Percentiles rank a stretch among this genome's conserved stretches.
Evolutionary conservation across 73 alveolate species (phyloP).

Genomic region (Stentor roeselii): DNA sequence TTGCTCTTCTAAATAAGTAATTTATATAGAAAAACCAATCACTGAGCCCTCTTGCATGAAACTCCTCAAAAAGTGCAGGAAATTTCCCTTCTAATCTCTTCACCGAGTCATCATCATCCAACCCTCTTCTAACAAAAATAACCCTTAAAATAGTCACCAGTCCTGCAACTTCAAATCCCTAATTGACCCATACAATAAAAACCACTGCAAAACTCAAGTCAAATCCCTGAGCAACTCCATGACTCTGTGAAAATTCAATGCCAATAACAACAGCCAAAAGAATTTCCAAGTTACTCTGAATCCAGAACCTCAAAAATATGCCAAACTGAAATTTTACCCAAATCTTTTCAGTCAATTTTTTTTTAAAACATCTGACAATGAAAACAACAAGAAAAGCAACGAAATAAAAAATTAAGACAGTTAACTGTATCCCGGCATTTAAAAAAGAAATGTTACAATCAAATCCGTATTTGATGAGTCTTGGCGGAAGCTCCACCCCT

Average conservation of each 20-base stretch:
- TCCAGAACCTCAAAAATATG: background rate
- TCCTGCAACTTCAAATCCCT: background rate
- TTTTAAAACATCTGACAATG: background rate
- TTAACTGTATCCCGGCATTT: background rate
- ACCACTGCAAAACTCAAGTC: background rate
- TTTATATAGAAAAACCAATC: background rate
- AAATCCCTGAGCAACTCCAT: background rate
- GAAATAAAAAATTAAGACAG: no score
- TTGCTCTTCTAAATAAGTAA: background rate
- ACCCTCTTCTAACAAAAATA: background rate
- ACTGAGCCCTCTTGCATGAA: background rate
- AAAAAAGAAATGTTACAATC: no score
- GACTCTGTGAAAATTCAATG: background rate
- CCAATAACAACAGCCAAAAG: background rate
- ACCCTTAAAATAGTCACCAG: background rate
- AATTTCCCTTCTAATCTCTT: no score
- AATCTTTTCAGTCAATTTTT: background rate
- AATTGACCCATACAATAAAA: background rate
- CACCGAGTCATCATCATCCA: background rate
- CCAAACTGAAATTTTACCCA: background rate
- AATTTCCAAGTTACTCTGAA: background rate
- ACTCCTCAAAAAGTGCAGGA: background rate
- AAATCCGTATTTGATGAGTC: background rate
- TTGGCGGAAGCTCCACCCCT: background rate
- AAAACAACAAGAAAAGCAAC: background rate